phyloP scores from a whole-genome alignment of 805 yeast species.

The Debaryomyces castellii region DNA sequence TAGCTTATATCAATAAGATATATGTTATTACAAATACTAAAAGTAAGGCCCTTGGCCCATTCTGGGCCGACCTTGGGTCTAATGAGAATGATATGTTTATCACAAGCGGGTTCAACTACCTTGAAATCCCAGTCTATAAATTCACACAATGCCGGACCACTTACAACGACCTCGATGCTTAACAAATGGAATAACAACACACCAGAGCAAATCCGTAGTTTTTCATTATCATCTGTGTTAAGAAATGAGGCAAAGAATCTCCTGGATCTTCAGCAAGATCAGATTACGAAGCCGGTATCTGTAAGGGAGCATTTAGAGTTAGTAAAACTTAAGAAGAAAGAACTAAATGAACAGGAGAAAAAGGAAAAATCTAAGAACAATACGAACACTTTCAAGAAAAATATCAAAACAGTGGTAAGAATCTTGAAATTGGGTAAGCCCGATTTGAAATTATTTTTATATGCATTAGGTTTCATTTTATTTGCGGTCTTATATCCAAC shows the following conservation, averaged over 20 bases:
- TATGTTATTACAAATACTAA: conserved; percentile 4
- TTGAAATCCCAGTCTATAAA: background rate
- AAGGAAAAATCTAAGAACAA: conserved; percentile 29
- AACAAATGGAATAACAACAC: background rate
- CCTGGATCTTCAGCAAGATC: background rate
- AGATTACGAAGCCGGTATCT: conserved; percentile 9
- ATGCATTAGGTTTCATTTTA: conserved; percentile 40
- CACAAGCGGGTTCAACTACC: background rate
- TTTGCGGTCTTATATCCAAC: conserved; percentile 47
- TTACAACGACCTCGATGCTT: background rate
- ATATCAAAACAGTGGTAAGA: conserved; percentile 35
- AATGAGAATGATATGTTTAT: background rate
- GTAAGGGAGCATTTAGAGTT: conserved; percentile 29
- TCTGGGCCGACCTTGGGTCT: background rate
- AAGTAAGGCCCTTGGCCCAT: background rate
- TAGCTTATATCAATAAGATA: background rate
- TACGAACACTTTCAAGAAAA: conserved; percentile 30
- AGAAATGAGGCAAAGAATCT: background rate
- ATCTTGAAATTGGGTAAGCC: conserved; percentile 40
- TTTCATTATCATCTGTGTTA: conserved; percentile 1
- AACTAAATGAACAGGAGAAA: conserved; percentile 30
- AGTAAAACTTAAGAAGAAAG: conserved; percentile 21
- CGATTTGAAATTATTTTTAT: conserved; percentile 35
- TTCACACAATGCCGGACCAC: background rate
- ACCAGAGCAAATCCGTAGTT: background rate